A percentile compares a stretch with the other conserved stretches of the same genome.
Conservation (phyloP, 2,329 filamentous ascomycete genomes). For the Alternaria metachromatica region DNA sequence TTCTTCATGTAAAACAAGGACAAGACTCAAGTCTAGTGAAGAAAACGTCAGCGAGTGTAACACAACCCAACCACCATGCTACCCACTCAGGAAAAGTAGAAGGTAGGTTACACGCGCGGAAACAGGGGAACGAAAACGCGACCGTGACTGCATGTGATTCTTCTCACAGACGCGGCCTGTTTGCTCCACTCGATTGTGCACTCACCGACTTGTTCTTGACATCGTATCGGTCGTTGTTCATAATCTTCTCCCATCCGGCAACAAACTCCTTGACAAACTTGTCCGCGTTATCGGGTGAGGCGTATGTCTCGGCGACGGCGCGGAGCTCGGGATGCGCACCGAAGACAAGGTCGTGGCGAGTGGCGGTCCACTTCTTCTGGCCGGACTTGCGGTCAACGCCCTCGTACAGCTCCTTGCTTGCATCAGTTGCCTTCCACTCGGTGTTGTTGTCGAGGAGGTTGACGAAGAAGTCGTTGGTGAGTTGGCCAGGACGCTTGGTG, state of each 20-base stretch:
- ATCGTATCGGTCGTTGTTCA: constrained; percentile 76
- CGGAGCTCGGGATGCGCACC: constrained; percentile 78
- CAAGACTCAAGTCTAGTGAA: constrained; percentile 11
- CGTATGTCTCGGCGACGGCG: constrained; percentile 74
- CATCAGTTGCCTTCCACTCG: constrained; percentile 65
- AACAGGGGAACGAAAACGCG: neutral
- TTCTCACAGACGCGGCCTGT: constrained; percentile 32
- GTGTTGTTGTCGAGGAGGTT: constrained; percentile 75
- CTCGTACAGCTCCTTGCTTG: constrained; percentile 64
- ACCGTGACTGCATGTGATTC: constrained; percentile 3
- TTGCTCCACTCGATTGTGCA: constrained; percentile 33
- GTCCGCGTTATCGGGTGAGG: constrained; percentile 62
- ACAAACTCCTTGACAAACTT: constrained; percentile 77
- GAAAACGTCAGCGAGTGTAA: constrained; percentile 15
- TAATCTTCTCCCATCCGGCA: constrained; percentile 74
- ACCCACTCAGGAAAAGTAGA: constrained; percentile 1
- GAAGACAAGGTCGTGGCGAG: constrained; percentile 73
- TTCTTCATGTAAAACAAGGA: constrained; percentile 9
- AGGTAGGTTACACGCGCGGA: neutral
- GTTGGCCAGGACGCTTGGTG: constrained; percentile 69
- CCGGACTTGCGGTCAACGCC: constrained; percentile 71
- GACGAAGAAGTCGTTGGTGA: constrained; percentile 84
- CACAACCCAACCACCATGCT: constrained; percentile 9
- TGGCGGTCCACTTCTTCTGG: constrained; percentile 71
- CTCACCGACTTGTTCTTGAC: constrained; percentile 43